Base-by-base conservation (phyloP, 352 stramenopile genomes). In the Pythium scleroteichum region DNA sequence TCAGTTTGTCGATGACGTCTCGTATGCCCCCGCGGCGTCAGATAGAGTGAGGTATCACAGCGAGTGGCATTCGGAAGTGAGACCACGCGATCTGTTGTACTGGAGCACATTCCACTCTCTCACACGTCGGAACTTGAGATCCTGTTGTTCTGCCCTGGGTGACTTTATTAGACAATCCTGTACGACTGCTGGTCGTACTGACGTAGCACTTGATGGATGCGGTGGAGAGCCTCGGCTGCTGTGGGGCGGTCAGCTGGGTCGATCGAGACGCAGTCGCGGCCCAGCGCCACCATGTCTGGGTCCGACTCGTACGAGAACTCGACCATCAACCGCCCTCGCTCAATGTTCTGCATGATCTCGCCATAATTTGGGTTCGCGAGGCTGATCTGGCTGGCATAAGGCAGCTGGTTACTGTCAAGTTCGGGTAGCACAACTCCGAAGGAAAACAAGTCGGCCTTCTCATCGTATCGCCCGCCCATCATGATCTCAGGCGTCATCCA, bases 251-350 rank as follows among this genome's bases (percentile, higher is more conserved):
- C 27, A 1, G 24, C 17, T 20, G 53, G 53, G n/a, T 61, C 27
- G 26, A 61, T 8, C 29, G 32, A 27, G 14, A 61, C 41, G 44
- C 53, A 61, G 17, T 29, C 52, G 3, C 38, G 52, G 4, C 38
- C 52, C 2, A 59, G 24, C 17, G 38, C 52, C 38, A 40, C 47
- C 4, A 53, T 53, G 40, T 53, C 50, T n/a, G 35, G 32, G 23
- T 57, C 26, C 9, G 50, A 45, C 35, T 75, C 65, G 17, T 64
- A 59, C 13, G 53, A 76, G 64, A 81, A 81, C 47, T 69, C 35
- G 17, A 76, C 68, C 2, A 41, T 38, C 17, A 76, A 32, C 27
- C 71, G 72, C 1, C 69, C 73, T 41, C 66, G 41, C 9, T 54
- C 53, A 20, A 78, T 64, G 48, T 69, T 71, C 26, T 78, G 72